Conservation (phyloP, 352 stramenopile genomes). For the Pythium biforme region DNA sequence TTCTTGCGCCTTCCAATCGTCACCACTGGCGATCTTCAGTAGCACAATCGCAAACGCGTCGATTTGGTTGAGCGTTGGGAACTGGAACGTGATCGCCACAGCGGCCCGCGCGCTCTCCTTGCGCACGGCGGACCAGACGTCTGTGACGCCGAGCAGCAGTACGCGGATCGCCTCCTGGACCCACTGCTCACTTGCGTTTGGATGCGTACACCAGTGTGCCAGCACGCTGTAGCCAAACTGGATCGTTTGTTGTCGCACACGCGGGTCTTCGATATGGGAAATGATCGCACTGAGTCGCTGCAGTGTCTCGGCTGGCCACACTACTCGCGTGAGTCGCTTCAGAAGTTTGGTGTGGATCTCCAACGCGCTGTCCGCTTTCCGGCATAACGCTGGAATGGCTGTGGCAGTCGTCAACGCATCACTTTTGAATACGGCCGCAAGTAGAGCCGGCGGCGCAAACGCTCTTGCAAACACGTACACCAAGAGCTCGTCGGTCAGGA, state of each 20-base stretch:
- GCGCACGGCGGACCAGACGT: conserved; percentile 71
- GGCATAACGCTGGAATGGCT: conserved; percentile 6
- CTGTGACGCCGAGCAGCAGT: conserved; percentile 48
- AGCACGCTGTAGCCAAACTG: conserved; percentile 35
- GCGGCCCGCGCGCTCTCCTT: conserved; percentile 40
- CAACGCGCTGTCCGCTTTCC: neutral
- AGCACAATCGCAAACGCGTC: conserved; percentile 46
- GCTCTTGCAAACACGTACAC: conserved; percentile 9
- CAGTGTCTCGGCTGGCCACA: neutral
- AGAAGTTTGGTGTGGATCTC: neutral
- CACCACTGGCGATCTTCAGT: conserved; percentile 32
- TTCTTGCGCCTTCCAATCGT: conserved; percentile 46
- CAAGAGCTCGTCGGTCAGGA: neutral
- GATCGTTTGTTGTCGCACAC: conserved; percentile 37
- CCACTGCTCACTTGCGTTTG: neutral
- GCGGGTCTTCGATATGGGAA: conserved; percentile 37
- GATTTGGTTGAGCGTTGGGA: conserved; percentile 32
- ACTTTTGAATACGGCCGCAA: conserved; percentile 2
- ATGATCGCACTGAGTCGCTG: conserved; percentile 20
- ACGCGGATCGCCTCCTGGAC: conserved; percentile 19
- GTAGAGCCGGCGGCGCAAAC: neutral
- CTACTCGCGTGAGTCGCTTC: neutral
- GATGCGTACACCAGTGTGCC: neutral
- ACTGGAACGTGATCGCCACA: conserved; percentile 27
- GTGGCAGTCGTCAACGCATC: neutral